A percentile compares a stretch with the other conserved stretches of the same genome.
Evolutionary conservation across 2,329 filamentous ascomycete genomes (phyloP).

Genomic region (Aureobasidium uvarum): DNA sequence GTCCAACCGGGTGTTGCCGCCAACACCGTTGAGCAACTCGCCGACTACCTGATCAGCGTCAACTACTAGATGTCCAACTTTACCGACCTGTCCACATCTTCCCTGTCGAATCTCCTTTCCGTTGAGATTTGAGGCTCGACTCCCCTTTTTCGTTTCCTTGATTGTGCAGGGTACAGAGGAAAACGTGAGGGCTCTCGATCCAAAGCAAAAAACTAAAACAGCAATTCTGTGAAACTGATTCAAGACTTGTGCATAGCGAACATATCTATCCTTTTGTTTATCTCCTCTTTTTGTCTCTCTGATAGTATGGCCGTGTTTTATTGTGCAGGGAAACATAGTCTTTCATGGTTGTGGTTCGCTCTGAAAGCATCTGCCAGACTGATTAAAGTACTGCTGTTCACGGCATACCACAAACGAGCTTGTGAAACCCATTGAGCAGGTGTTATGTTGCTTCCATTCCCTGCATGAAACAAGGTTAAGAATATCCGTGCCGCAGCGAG

Average conservation of each 20-base stretch:
- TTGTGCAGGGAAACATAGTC: neutral
- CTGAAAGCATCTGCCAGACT: too few relatives aligned
- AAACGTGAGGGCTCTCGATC: neutral
- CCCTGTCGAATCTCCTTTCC: conserved; percentile 9
- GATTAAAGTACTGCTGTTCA: too few relatives aligned
- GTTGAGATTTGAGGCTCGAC: conserved; percentile 20
- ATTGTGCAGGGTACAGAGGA: conserved; percentile 24
- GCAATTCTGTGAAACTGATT: conserved; percentile 13
- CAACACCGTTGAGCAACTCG: conserved; percentile 76
- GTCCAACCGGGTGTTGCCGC: conserved; percentile 72
- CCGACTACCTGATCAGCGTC: conserved; percentile 77
- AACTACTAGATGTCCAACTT: conserved; percentile 61
- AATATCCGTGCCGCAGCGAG: neutral
- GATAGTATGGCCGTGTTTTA: neutral
- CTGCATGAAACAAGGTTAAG: too few relatives aligned
- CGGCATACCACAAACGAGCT: too few relatives aligned
- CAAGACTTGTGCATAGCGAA: conserved; percentile 26
- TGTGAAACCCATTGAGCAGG: too few relatives aligned
- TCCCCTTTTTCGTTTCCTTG: conserved; percentile 17
- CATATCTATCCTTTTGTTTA: conserved; percentile 16
- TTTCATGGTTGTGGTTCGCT: neutral
- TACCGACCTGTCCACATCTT: neutral
- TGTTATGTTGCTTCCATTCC: too few relatives aligned
- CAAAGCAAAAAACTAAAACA: conserved; percentile 6
- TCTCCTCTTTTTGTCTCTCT: neutral